Conservation (phyloP, 768 basidiomycete species). For the Boletus bicolor region DNA sequence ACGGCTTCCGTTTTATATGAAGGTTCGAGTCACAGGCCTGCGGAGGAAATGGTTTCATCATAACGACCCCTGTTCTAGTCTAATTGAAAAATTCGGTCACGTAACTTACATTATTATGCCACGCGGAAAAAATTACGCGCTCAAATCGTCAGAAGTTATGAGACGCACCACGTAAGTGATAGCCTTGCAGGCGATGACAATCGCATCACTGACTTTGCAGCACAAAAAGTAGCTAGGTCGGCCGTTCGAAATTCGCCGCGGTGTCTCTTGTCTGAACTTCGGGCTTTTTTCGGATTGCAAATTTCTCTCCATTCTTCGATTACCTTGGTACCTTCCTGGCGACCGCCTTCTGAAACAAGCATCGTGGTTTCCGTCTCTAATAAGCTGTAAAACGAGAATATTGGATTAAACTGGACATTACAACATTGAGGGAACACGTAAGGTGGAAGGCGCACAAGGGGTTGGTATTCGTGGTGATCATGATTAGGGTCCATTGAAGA, state of each 20-base stretch:
- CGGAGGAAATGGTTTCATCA: slow-evolving; percentile 3
- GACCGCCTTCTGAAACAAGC: slow-evolving; percentile 15
- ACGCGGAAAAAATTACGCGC: slow-evolving; percentile 12
- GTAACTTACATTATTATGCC: background rate
- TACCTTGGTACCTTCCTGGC: slow-evolving; percentile 11
- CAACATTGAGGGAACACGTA: slow-evolving; percentile 8
- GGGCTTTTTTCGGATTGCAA: slow-evolving; percentile 15
- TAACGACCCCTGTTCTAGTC: slow-evolving; percentile 13
- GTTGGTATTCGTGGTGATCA: slow-evolving; percentile 14
- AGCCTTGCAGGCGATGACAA: slow-evolving; percentile 18
- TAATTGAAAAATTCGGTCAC: background rate
- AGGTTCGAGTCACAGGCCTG: background rate
- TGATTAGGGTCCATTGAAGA: slow-evolving; percentile 20
- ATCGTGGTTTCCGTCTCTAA: slow-evolving; percentile 7
- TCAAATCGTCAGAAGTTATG: slow-evolving; percentile 5
- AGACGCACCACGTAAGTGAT: slow-evolving; percentile 27
- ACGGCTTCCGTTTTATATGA: slow-evolving; percentile 18
- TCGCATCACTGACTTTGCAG: slow-evolving; percentile 16
- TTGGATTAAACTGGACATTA: slow-evolving; percentile 18
- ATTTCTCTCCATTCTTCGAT: slow-evolving; percentile 19
- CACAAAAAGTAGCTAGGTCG: slow-evolving; percentile 3
- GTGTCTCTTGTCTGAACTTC: slow-evolving; percentile 22
- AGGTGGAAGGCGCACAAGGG: slow-evolving; percentile 3
- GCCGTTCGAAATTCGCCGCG: slow-evolving; percentile 24
- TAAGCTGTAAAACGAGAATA: slow-evolving; percentile 1